phyloP scores from a whole-genome alignment of 2,329 filamentous ascomycete species.

The Aureobasidium sp. region DNA sequence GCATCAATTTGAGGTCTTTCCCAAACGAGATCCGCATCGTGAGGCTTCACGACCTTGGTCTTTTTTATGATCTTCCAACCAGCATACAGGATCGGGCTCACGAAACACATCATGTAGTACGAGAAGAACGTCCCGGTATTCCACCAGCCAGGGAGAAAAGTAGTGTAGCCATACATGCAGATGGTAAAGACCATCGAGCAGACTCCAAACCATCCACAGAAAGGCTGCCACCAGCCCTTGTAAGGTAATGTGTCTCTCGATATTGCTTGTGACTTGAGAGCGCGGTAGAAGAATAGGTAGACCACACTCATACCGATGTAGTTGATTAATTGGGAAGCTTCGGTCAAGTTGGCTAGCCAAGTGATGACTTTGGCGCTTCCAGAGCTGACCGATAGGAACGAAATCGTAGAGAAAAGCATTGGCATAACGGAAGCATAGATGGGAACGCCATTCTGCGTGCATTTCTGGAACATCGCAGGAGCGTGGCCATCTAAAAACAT shows the following conservation, averaged over 20 bases:
- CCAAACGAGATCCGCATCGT: constrained; percentile 68
- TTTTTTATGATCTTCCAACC: constrained; percentile 77
- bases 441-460: constrained; percentile 73
- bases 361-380: constrained; percentile 71
- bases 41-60: constrained; percentile 62
- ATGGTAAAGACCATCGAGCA: constrained; percentile 78
- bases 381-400: constrained; percentile 77
- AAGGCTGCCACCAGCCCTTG: constrained; percentile 75
- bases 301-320: constrained; percentile 75
- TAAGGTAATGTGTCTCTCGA: constrained; percentile 75
- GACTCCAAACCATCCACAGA: constrained; percentile 73
- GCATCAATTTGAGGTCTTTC: constrained; percentile 74
- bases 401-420: constrained; percentile 72
- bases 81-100: constrained; percentile 74
- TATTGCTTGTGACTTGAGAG: constrained; percentile 74
- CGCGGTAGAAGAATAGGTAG: constrained; percentile 77
- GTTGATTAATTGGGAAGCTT: constrained; percentile 79
- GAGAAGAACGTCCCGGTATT: constrained; percentile 61
- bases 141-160: constrained; percentile 77
- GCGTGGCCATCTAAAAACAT: constrained; percentile 75
- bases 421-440: constrained; percentile 76
- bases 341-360: constrained; percentile 79
- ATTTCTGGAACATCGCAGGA: constrained; percentile 64
- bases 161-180: constrained; percentile 79
- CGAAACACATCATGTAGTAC: constrained; percentile 74